A percentile compares a stretch with the other conserved stretches of the same genome.
Conservation (phyloP, 176 grass and related monocot genomes). For the Phragmites australis region DNA sequence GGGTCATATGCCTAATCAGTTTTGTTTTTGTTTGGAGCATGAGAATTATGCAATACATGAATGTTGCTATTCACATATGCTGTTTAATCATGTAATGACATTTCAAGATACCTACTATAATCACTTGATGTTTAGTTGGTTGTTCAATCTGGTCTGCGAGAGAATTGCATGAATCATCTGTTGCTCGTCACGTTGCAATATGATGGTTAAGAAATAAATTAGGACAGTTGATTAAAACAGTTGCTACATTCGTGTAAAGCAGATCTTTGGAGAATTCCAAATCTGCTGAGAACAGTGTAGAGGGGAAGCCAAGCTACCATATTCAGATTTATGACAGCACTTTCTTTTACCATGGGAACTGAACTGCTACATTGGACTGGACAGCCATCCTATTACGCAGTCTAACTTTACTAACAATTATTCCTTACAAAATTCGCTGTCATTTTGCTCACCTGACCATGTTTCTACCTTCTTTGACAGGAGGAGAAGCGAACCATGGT, state of each 20-base stretch:
- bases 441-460: not conserved
- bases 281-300: not conserved
- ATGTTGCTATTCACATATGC: not conserved
- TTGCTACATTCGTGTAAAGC: not conserved
- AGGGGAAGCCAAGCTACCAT: not conserved
- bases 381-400: not conserved
- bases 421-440: not conserved
- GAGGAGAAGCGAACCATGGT: slow-evolving; percentile 97
- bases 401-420: not conserved
- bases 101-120: not conserved
- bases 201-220: slow-evolving; percentile 23
- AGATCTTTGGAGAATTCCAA: not conserved
- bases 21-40: slow-evolving; percentile 7
- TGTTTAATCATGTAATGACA: slow-evolving; percentile 5
- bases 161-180: slow-evolving; percentile 10
- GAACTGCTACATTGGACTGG: not conserved
- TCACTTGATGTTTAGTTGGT: slow-evolving; percentile 1
- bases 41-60: not conserved
- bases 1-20: not conserved
- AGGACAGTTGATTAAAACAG: not conserved
- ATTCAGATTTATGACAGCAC: not conserved
- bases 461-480: slow-evolving; percentile 42
- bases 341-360: not conserved
- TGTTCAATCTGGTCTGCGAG: not conserved
- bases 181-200: not conserved